These are phyloP conservation scores for Fusarium fujikuroi DNA, from an alignment of 2,329 filamentous ascomycete genomes.

Conservation along the genomic window DNA sequence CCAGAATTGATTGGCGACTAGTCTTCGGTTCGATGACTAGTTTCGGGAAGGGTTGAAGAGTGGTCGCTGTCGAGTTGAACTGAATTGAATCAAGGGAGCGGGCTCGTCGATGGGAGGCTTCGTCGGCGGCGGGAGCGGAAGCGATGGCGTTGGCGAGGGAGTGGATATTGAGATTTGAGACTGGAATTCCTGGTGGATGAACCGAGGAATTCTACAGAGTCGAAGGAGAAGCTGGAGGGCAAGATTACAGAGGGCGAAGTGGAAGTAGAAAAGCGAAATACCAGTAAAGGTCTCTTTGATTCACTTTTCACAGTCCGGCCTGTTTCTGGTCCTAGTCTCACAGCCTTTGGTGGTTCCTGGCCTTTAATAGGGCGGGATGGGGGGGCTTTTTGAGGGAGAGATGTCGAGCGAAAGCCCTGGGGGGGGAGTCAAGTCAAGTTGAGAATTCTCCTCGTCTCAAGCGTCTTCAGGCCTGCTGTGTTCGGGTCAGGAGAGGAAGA, in stretches of 20 bases:
- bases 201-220: constrained; percentile 55
- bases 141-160: constrained; percentile 31
- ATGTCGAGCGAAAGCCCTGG: constrained; percentile 15
- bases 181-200: constrained; percentile 56
- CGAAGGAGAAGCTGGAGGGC: constrained; percentile 36
- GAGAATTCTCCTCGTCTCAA: constrained; percentile 51
- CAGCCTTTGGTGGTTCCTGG: constrained; percentile 43
- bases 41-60: constrained; percentile 52
- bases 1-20: constrained; percentile 48
- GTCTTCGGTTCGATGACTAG: constrained; percentile 36
- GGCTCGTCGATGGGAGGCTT: constrained; percentile 41
- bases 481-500: constrained; percentile 60
- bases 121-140: constrained; percentile 31
- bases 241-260: constrained; percentile 34
- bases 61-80: constrained; percentile 39
- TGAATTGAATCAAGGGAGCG: constrained; percentile 44
- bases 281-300: constrained; percentile 53
- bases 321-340: constrained; percentile 42
- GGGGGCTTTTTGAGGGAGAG: constrained; percentile 11
- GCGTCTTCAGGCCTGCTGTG: constrained; percentile 50
- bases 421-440: constrained; percentile 17
- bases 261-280: constrained; percentile 50
- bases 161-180: constrained; percentile 31
- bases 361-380: constrained; percentile 44
- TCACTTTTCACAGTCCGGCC: constrained; percentile 44